Evolutionary conservation across 2,329 filamentous ascomycete species (phyloP), one percentile per base, ranked within the genome.

Genomic region (Stagonosporopsis chrysanthemi): DNA sequence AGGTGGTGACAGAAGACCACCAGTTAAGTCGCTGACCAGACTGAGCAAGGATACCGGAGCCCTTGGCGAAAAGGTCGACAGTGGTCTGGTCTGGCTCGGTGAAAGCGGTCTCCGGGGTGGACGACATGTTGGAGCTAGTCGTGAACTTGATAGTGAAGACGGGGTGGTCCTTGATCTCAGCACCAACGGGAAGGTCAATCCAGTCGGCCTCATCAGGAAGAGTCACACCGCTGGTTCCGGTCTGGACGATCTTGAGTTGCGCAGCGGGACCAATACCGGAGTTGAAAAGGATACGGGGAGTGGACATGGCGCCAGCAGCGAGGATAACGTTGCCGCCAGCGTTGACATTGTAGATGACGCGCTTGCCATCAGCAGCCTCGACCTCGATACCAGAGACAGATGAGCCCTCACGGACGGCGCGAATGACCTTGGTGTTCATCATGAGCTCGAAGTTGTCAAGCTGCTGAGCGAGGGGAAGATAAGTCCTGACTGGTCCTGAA

Each of bases 401-500:
- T 36, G 85, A 83, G 1, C 86, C 86, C 11, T 80, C 78, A 12
- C 89, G 86, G 19, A 90, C 77, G 26, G 90, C 82, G 17, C 88
- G 83, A 58, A 84, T 81, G 9, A 90, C 88, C 39, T 84, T 83
- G 4, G 88, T 89, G 67, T 87, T 85, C 41, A 85, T 83, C 80
- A 85, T 86, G 45, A 91, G 77, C 49, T 84, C 81, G 75, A 92
- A 91, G 76, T 90, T 89, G 38, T 79, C 72, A 53, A 84, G 81
- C 42, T 79, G 78, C 52, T 81, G 80, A 2, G 87, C 87, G 7
- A 83, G 79, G 2, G 87, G 85, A 1, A 92, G 83, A 66, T 91
- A 92, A 1, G 89, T 90, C 14, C 84, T 85, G 73, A 91, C 80
- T 2, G 88, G 88, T 0, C 89, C 89, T 28, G 85, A 86, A 54